phyloP scores from a whole-genome alignment of 208 protist genomes.

The Acanthamoeba royreba region DNA sequence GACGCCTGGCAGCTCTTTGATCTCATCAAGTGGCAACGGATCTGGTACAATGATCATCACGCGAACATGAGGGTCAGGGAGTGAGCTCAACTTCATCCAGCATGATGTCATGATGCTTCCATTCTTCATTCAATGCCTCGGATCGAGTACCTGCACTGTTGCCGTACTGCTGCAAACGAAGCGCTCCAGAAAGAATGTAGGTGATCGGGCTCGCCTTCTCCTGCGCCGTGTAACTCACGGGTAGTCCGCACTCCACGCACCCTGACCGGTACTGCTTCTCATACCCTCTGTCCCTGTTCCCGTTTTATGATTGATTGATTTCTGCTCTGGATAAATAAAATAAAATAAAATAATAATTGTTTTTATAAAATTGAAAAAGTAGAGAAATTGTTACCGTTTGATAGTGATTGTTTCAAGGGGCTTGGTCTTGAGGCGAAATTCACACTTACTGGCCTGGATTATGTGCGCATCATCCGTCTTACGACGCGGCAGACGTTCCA shows the following conservation, averaged over 20 bases:
- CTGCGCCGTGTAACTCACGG: slow-evolving; percentile 11
- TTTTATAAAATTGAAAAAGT: no score
- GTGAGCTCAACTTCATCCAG: no score
- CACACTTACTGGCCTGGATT: not conserved
- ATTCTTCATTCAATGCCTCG: no score
- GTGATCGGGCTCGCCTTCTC: not conserved
- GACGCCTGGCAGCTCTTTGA: slow-evolving; percentile 17
- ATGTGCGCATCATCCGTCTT: not conserved
- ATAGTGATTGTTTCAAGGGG: not conserved
- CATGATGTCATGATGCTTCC: not conserved
- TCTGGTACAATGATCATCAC: not conserved
- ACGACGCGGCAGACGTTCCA: not conserved
- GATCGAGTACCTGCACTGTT: not conserved
- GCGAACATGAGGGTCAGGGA: not conserved
- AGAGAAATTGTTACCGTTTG: no score
- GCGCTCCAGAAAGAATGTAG: not conserved
- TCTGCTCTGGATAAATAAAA: not conserved
- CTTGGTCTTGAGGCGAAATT: slow-evolving; percentile 9
- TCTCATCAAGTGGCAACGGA: not conserved
- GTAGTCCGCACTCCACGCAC: not conserved
- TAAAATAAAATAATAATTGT: no score
- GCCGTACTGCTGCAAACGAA: slow-evolving; percentile 6
- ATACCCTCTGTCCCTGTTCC: slow-evolving; percentile 14
- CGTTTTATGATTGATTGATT: not conserved
- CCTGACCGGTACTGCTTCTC: slow-evolving; percentile 9